Evolutionary conservation across 768 basidiomycete genomes (phyloP).

Genomic region (Neoboletus subvelutipes): DNA sequence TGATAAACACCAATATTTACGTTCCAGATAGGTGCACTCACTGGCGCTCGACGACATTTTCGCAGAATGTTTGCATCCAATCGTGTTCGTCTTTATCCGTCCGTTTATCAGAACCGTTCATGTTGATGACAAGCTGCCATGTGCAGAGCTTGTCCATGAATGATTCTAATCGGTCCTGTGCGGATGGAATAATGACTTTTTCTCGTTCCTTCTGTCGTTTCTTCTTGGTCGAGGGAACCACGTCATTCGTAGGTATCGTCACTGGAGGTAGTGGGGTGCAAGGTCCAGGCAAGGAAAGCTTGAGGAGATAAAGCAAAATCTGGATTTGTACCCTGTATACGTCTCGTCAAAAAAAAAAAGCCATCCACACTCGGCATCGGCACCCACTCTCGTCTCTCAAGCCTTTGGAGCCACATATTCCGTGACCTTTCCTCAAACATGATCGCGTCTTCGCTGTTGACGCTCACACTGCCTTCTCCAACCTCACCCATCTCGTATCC

Average conservation of each 20-base stretch:
- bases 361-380: slow-evolving; percentile 1
- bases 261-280: slow-evolving; percentile 31
- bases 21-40: slow-evolving; percentile 32
- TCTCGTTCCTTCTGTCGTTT: slow-evolving; percentile 24
- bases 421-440: slow-evolving; percentile 54
- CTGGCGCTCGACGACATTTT: slow-evolving; percentile 65
- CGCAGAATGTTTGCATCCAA: slow-evolving; percentile 75
- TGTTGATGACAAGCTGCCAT: slow-evolving; percentile 60
- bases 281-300: slow-evolving; percentile 58
- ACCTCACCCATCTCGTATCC: slow-evolving; percentile 49
- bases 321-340: slow-evolving; percentile 67
- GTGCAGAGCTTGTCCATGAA: slow-evolving; percentile 79
- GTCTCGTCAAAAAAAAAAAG: slow-evolving; percentile 11
- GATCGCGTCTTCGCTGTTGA: slow-evolving; percentile 21
- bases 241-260: slow-evolving; percentile 24
- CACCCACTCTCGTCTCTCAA: slow-evolving; percentile 68
- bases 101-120: slow-evolving; percentile 37
- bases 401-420: slow-evolving; percentile 54
- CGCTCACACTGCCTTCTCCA: slow-evolving; percentile 29
- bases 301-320: slow-evolving; percentile 66
- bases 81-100: slow-evolving; percentile 43
- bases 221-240: slow-evolving; percentile 32
- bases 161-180: slow-evolving; percentile 59
- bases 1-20: background rate
- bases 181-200: slow-evolving; percentile 24